A percentile compares a stretch with the other conserved stretches of the same genome.
Evolutionary conservation across 331 rosid species (phyloP).

Genomic region (Malus hybrid): DNA sequence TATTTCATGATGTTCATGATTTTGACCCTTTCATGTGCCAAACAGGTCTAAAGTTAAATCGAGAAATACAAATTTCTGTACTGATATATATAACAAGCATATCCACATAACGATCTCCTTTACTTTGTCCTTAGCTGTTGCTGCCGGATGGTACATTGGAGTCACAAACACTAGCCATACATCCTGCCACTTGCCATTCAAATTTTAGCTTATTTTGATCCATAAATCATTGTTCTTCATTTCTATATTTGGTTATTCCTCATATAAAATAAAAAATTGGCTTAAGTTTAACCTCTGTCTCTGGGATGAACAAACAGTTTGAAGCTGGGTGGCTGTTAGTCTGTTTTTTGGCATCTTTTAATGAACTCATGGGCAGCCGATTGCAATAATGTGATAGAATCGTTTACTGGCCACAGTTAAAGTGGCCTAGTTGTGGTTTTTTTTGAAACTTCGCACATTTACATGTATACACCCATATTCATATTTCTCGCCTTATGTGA

Average conservation of each 20-base stretch:
- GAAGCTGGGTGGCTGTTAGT: slow-evolving; percentile 1
- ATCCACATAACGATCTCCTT: slow-evolving; percentile 11
- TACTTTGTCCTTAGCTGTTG: slow-evolving; percentile 9
- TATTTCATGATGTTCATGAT: background rate
- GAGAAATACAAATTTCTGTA: slow-evolving; percentile 9
- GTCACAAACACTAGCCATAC: background rate
- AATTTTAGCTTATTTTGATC: slow-evolving; percentile 7
- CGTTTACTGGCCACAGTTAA: background rate
- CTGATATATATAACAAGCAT: background rate
- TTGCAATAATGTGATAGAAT: slow-evolving; percentile 17
- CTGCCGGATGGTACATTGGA: background rate
- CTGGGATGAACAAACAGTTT: slow-evolving; percentile 14
- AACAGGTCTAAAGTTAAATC: slow-evolving; percentile 2
- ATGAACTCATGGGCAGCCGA: slow-evolving; percentile 30
- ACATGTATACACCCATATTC: background rate
- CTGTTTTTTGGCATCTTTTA: background rate
- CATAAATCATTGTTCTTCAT: slow-evolving; percentile 8
- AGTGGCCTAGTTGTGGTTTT: background rate
- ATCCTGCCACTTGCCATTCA: slow-evolving; percentile 5
- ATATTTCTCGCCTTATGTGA: background rate
- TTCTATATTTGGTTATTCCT: slow-evolving; percentile 10
- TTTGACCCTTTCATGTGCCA: slow-evolving; percentile 6
- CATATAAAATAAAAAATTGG: slow-evolving; percentile 6
- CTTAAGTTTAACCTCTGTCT: slow-evolving; percentile 5
- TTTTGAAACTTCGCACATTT: background rate